Evolutionary conservation across 1,284 basidiomycete species (phyloP), one percentile per base, ranked within the genome.

Genomic region (Irpex sp.): DNA sequence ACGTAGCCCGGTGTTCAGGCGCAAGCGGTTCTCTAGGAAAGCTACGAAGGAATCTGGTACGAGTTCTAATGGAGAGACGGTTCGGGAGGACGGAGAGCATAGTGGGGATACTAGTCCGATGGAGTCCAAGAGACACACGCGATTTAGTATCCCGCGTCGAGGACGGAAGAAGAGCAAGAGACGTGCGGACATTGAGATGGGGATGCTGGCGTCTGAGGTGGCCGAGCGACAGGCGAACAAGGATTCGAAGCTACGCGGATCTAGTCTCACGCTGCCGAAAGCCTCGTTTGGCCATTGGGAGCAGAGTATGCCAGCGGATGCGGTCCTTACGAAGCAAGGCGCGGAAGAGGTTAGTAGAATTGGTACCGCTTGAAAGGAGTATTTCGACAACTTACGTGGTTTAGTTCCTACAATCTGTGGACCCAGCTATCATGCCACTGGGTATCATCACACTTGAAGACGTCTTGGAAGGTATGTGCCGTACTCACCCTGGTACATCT

Each of bases 391-490:
- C 35, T 17, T 58, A 57, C 50, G 1, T 1, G 15, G 13, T 17
- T 51, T 69, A 90, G 83, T 92, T 94, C 76, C 77, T 93, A 70
- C 87, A 90, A 77, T 83, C 82, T 58, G 83, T 92, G 56, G 91
- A 89, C 72, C 88, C 83, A 0, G 84, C 87, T 35, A 81, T 91
- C 36, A 88, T 86, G 80, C 94, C 94, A 1, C 79, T 97, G 26
- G 95, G 95, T 63, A 94, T 97, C 72, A 96, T 97, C 67, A 97
- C 95, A 1, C 82, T 97, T 2, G 95, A 97, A 74, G 94, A 97
- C 68, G 93, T 97, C 15, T 80, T 97, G 7, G 94, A 97, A 84
- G 89, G 92, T 89, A 63, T 7, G 49, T 69, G 68, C 21, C 19
- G 6, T 26, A 11, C 33, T 37, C 2, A 7, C 17, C 19, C 2